Evolutionary conservation across 2,329 filamentous ascomycete species (phyloP).

Genomic region (Dactylonectria estremocensis): DNA sequence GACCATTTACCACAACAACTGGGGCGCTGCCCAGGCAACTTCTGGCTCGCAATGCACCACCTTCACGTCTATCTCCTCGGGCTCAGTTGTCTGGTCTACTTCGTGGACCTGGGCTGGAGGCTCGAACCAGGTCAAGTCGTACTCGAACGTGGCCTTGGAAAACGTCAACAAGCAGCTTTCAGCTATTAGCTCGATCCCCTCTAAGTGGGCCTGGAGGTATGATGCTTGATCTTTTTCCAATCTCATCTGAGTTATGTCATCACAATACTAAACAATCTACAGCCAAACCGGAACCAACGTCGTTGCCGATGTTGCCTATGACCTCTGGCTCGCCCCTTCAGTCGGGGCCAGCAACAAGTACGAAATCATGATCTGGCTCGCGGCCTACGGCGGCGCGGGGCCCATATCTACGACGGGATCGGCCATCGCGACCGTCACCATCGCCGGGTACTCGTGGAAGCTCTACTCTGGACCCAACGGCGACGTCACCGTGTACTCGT

Average conservation of each 20-base stretch:
- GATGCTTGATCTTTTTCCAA: not conserved
- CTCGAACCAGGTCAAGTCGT: slow-evolving; percentile 60
- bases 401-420: slow-evolving; percentile 59
- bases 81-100: slow-evolving; percentile 58
- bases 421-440: slow-evolving; percentile 59
- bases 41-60: slow-evolving; percentile 60
- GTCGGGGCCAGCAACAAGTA: slow-evolving; percentile 62
- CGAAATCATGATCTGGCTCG: slow-evolving; percentile 77
- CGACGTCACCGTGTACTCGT: slow-evolving; percentile 72
- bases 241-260: not conserved
- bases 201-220: slow-evolving; percentile 51
- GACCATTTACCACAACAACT: slow-evolving; percentile 69
- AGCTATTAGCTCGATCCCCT: slow-evolving; percentile 53
- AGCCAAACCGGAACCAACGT: slow-evolving; percentile 49
- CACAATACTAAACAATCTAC: slow-evolving; percentile 35
- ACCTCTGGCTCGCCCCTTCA: slow-evolving; percentile 69
- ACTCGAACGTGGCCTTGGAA: slow-evolving; percentile 59
- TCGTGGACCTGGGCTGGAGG: slow-evolving; percentile 60
- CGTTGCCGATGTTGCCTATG: slow-evolving; percentile 72
- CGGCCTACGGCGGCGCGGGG: slow-evolving; percentile 69
- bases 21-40: slow-evolving; percentile 58
- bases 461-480: slow-evolving; percentile 72
- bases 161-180: slow-evolving; percentile 55
- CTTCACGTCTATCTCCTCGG: slow-evolving; percentile 54
- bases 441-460: slow-evolving; percentile 68